Conservation (phyloP, 306 rosid species). For the cucumber (Cucumis sativus) region Cucumber_9930_V3 NC_026658.2:10933001-10933500, state of each 20-base stretch:
- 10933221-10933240: slow-evolving; percentile 83
- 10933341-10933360: slow-evolving; percentile 91
- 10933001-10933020: slow-evolving; percentile 79
- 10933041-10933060: slow-evolving; percentile 98
- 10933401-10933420: background rate
- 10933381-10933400: slow-evolving; percentile 33
- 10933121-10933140: background rate
- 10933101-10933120: background rate
- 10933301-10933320: slow-evolving; percentile 57
- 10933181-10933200: slow-evolving; percentile 88
- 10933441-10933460: slow-evolving; percentile 82
- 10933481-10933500: slow-evolving; percentile 76
- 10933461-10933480: slow-evolving; percentile 80
- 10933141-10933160: background rate
- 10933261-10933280: background rate
- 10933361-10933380: slow-evolving; percentile 77
- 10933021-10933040: slow-evolving; percentile 95
- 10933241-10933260: slow-evolving; percentile 45
- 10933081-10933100: slow-evolving; percentile 81
- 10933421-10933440: slow-evolving; percentile 11
- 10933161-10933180: slow-evolving; percentile 46
- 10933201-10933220: slow-evolving; percentile 94
- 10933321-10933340: slow-evolving; percentile 95
- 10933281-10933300: slow-evolving; percentile 6
- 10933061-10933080: slow-evolving; percentile 93